Evolutionary conservation across 129 eudicot genomes (phyloP).

Genomic region (Smallanthus sonchifolius): DNA sequence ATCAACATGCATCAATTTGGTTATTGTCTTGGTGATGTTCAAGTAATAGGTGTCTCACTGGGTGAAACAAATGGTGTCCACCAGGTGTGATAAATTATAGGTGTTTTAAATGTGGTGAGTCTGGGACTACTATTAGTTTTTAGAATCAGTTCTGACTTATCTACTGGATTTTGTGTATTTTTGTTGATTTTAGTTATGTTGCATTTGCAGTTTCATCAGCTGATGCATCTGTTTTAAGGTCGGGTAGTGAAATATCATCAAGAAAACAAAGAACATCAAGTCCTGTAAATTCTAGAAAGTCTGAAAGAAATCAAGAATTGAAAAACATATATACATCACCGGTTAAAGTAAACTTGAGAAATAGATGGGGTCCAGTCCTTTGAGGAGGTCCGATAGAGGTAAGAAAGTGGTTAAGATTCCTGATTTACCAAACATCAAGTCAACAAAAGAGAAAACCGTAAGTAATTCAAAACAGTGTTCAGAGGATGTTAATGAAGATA

Average conservation of each 20-base stretch:
- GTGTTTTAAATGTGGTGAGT: not conserved
- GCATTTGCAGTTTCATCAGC: constrained; percentile 20
- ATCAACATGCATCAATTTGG: not conserved
- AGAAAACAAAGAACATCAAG: constrained; percentile 31
- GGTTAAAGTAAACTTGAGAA: constrained; percentile 20
- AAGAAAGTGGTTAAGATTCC: constrained; percentile 29
- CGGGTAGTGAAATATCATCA: constrained; percentile 44
- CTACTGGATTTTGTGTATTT: constrained; percentile 8
- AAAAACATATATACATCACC: constrained; percentile 35
- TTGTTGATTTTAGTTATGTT: constrained; percentile 4
- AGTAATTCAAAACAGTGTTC: constrained; percentile 33
- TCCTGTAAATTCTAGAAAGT: constrained; percentile 37
- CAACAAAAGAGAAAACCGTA: constrained; percentile 29
- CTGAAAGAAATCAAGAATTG: constrained; percentile 37
- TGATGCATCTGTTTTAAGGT: constrained; percentile 34
- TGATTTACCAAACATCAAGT: constrained; percentile 26
- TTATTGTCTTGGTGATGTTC: not conserved
- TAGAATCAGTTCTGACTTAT: not conserved
- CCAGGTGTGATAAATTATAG: not conserved
- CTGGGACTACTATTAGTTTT: not conserved
- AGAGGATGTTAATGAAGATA: constrained; percentile 34
- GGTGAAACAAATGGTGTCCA: not conserved
- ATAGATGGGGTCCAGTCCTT: constrained; percentile 29
- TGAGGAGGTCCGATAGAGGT: constrained; percentile 61
- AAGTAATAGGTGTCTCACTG: not conserved